phyloP scores from a whole-genome alignment of 2,329 filamentous ascomycete genomes.

The Beauveria brongniartii region DNA sequence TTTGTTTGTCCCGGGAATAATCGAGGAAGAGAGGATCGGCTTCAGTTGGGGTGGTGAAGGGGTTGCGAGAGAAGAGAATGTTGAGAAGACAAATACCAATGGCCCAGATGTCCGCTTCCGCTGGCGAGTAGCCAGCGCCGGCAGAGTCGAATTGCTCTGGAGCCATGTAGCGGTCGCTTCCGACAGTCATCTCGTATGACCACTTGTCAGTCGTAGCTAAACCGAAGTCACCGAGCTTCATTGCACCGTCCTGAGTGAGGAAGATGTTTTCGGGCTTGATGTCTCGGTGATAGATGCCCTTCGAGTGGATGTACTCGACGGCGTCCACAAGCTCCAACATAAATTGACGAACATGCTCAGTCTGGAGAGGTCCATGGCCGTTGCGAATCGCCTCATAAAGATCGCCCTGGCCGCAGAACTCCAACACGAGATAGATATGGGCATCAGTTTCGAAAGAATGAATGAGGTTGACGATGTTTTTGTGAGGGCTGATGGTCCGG shows the following conservation, averaged over 20 bases:
- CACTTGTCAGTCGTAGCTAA: conserved; percentile 82
- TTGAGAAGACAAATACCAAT: conserved; percentile 95
- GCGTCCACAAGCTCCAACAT: conserved; percentile 92
- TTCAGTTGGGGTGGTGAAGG: conserved; percentile 83
- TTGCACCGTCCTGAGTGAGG: conserved; percentile 70
- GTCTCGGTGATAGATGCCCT: conserved; percentile 90
- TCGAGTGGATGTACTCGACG: conserved; percentile 81
- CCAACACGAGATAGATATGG: conserved; percentile 86
- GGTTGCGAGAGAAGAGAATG: conserved; percentile 92
- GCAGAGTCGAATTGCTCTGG: conserved; percentile 94
- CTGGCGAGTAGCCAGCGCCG: conserved; percentile 81
- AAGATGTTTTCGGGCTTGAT: conserved; percentile 99
- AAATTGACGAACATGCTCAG: conserved; percentile 92
- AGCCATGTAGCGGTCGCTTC: conserved; percentile 98
- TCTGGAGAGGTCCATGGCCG: conserved; percentile 81
- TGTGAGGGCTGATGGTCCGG: conserved; percentile 66
- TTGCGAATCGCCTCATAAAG: conserved; percentile 94
- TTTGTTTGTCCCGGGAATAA: conserved; percentile 88
- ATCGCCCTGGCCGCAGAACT: conserved; percentile 92
- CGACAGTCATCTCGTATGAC: conserved; percentile 89
- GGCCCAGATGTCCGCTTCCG: conserved; percentile 92
- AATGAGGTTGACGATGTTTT: conserved; percentile 89
- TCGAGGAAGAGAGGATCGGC: conserved; percentile 91
- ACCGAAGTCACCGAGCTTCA: conserved; percentile 97
- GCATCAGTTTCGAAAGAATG: conserved; percentile 86